phyloP scores from a whole-genome alignment of 1,284 basidiomycete genomes.

The Termitomyces sp. region DNA sequence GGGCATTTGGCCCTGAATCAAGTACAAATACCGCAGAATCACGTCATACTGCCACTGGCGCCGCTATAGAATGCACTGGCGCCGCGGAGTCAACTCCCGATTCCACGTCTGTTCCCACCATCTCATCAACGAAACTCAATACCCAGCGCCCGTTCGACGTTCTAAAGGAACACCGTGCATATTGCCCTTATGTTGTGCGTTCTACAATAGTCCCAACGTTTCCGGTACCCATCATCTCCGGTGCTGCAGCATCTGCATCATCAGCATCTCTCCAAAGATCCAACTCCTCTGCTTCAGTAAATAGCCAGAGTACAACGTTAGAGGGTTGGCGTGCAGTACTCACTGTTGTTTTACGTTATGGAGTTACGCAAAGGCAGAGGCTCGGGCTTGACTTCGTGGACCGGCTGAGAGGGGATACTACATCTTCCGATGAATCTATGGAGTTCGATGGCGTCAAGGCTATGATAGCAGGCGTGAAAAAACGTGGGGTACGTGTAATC shows the following conservation, averaged over 20 bases:
- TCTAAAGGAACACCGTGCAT: constrained; percentile 73
- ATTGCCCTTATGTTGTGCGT: constrained; percentile 73
- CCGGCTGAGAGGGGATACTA: constrained; percentile 13
- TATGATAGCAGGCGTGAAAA: constrained; percentile 72
- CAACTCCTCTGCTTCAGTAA: constrained; percentile 26
- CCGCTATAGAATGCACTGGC: not conserved
- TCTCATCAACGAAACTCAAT: constrained; percentile 19
- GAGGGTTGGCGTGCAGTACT: constrained; percentile 77
- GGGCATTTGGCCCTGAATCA: constrained; percentile 51
- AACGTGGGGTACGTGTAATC: constrained; percentile 51
- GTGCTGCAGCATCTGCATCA: constrained; percentile 20
- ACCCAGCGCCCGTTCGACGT: constrained; percentile 61
- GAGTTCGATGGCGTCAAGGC: constrained; percentile 58
- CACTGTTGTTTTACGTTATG: constrained; percentile 58
- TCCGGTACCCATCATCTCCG: constrained; percentile 29
- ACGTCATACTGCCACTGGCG: not conserved
- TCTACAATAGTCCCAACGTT: constrained; percentile 62
- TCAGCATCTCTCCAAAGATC: constrained; percentile 21
- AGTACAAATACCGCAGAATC: constrained; percentile 4
- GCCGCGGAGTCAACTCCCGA: not conserved
- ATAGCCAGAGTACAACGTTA: constrained; percentile 29
- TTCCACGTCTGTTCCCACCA: constrained; percentile 5
- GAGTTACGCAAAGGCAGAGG: constrained; percentile 52
- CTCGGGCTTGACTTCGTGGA: constrained; percentile 31
- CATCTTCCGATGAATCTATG: constrained; percentile 24